These are phyloP conservation scores for Groenewaldozyma auringiensis DNA, from an alignment of 1,139 yeast genomes.

Conservation along the genomic window DNA sequence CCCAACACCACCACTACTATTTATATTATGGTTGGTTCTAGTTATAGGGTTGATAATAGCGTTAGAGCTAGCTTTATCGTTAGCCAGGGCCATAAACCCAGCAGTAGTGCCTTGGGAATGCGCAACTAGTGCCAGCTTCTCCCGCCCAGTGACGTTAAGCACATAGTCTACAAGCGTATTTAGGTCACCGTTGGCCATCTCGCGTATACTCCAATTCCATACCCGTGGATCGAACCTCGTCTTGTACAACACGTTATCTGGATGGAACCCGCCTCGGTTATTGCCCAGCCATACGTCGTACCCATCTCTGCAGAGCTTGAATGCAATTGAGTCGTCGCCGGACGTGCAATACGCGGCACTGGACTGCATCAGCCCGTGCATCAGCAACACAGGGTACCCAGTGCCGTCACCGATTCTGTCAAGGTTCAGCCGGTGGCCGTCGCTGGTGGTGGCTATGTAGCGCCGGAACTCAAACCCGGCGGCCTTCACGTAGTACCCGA, in stretches of 20 bases:
- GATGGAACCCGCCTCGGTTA: conserved; percentile 66
- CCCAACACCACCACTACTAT: too few relatives aligned
- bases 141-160: conserved; percentile 35
- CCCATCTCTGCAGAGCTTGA: conserved; percentile 51
- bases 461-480: conserved; percentile 54
- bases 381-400: conserved; percentile 53
- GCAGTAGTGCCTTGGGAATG: conserved; percentile 96
- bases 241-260: conserved; percentile 44
- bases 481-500: conserved; percentile 58
- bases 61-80: conserved; percentile 32
- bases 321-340: conserved; percentile 68
- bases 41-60: background rate
- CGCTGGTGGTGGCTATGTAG: conserved; percentile 60
- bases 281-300: conserved; percentile 94
- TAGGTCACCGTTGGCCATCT: conserved; percentile 70
- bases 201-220: conserved; percentile 77
- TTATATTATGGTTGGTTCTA: background rate
- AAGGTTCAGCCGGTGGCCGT: conserved; percentile 63
- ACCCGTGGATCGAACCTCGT: conserved; percentile 41
- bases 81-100: conserved; percentile 51
- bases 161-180: conserved; percentile 65
- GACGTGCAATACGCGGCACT: conserved; percentile 77
- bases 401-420: conserved; percentile 49
- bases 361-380: conserved; percentile 84
- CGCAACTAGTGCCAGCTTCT: conserved; percentile 56